Evolutionary conservation across 495 filamentous ascomycete genomes (phyloP), one percentile per base, ranked within the genome.

Genomic region (Xylaria palmicola): DNA sequence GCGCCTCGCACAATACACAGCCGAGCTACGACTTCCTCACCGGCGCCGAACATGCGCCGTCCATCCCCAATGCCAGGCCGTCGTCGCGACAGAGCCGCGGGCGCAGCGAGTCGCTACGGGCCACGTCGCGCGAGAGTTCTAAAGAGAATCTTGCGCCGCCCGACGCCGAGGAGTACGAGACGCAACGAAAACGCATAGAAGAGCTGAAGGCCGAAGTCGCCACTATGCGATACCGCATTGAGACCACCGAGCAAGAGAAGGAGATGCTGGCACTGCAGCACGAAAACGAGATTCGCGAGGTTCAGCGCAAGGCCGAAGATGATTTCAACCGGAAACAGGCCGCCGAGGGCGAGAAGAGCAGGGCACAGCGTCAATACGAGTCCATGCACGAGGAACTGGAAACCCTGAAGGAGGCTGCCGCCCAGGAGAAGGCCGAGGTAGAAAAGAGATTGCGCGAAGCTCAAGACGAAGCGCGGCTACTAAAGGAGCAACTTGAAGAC

Each of bases 311-410:
- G 63, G 86, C 87, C 13, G 92, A 97, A 64, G 87, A 90, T 7
- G 91, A 96, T 63, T 94, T 91, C 71, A 83, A 88, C 61, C 88
- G 86, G 65, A 90, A 90, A 36, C 91, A 96, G 74, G 87, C 85
- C 17, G 81, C 83, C 56, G 83, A 97, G 69, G 81, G 82, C 1
- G 83, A 89, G n/a, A 86, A 83, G 60, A 78, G 85, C 36, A 86
- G 86, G 45, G 82, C 88, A 0, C 80, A 78, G 52, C 82, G 86
- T 19, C 93, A 92, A 67, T 85, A 86, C 62, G 91, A 96, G 55
- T 68, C 80, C 0, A 72, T 95, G 9, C 81, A 85, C 15, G 80
- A 83, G 41, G 91, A 97, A 63, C 66, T 95, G 36, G 86, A 89
- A 58, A 86, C 90, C 51, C 63, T 81, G 6, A 87, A 88, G 65